These are phyloP conservation scores for Tylopilus vinaceipallidus DNA, from an alignment of 768 basidiomycete species.

Conservation along the genomic window DNA sequence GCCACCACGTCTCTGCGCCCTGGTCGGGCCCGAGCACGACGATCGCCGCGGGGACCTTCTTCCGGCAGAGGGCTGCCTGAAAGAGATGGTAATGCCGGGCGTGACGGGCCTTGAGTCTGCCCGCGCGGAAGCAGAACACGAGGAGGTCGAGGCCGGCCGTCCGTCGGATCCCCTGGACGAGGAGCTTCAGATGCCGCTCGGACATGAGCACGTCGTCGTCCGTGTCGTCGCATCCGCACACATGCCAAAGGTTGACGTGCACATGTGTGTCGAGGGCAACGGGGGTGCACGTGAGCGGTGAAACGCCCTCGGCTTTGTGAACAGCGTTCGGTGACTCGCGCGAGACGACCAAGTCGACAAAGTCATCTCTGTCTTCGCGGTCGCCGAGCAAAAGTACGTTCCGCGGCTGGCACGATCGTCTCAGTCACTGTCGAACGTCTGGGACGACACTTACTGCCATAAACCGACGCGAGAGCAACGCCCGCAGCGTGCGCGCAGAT, in stretches of 20 bases:
- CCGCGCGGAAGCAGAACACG: conserved; percentile 28
- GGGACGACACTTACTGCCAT: conserved; percentile 13
- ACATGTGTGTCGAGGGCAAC: conserved; percentile 4
- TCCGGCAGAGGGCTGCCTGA: conserved; percentile 27
- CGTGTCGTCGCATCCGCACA: conserved; percentile 11
- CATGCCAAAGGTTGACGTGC: conserved; percentile 20
- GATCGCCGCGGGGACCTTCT: conserved; percentile 30
- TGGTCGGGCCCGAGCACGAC: conserved; percentile 34
- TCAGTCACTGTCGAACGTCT: not conserved
- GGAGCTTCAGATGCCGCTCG: conserved; percentile 12
- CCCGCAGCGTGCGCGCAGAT: conserved; percentile 12
- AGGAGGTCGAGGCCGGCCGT: conserved; percentile 22
- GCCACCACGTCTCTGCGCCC: conserved; percentile 26
- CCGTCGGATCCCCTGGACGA: conserved; percentile 15
- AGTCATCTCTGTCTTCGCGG: conserved; percentile 11
- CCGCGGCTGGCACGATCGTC: conserved; percentile 12
- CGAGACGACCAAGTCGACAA: conserved; percentile 3
- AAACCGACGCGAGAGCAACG: conserved; percentile 5
- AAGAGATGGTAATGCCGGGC: conserved; percentile 32
- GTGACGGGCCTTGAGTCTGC: conserved; percentile 18
- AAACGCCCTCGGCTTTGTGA: not conserved
- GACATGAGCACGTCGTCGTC: conserved; percentile 12
- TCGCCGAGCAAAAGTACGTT: conserved; percentile 21
- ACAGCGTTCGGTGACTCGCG: not conserved
- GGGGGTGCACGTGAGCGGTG: conserved; percentile 3